phyloP scores from a whole-genome alignment of 1,139 yeast species.

The Candida tetrigidarum region DNA sequence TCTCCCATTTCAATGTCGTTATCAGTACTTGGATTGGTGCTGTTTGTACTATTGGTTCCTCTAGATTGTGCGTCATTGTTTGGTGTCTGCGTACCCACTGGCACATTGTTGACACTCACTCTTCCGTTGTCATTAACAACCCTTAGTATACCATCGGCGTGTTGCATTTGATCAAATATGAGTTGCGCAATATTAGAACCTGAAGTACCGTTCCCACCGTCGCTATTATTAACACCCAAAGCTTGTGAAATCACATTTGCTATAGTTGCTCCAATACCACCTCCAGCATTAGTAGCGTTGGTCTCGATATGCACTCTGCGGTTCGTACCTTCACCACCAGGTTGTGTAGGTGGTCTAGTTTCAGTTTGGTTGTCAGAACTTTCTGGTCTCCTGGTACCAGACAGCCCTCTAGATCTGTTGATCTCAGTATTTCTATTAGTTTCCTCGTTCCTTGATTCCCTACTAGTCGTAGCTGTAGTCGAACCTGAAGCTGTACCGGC shows the following conservation, averaged over 20 bases:
- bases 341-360: neutral
- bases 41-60: conserved; percentile 1
- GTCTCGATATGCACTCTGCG: neutral
- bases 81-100: neutral
- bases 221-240: neutral
- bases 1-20: conserved; percentile 18
- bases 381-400: neutral
- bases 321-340: neutral
- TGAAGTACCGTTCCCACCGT: neutral
- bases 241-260: conserved; percentile 1
- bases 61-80: neutral
- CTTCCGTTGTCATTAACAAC: conserved; percentile 14
- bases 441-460: conserved; percentile 1
- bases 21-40: conserved; percentile 2
- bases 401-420: conserved; percentile 1
- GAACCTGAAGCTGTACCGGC: conserved; percentile 7
- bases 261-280: neutral
- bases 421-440: conserved; percentile 7
- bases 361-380: conserved; percentile 9
- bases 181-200: neutral
- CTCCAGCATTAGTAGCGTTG: neutral
- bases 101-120: conserved; percentile 7
- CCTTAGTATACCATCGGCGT: neutral
- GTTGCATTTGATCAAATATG: neutral
- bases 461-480: conserved; percentile 4